A percentile compares a stretch with the other conserved stretches of the same genome.
Evolutionary conservation across 1,284 basidiomycete genomes (phyloP).

Genomic region (Ceratobasidium sp.): DNA sequence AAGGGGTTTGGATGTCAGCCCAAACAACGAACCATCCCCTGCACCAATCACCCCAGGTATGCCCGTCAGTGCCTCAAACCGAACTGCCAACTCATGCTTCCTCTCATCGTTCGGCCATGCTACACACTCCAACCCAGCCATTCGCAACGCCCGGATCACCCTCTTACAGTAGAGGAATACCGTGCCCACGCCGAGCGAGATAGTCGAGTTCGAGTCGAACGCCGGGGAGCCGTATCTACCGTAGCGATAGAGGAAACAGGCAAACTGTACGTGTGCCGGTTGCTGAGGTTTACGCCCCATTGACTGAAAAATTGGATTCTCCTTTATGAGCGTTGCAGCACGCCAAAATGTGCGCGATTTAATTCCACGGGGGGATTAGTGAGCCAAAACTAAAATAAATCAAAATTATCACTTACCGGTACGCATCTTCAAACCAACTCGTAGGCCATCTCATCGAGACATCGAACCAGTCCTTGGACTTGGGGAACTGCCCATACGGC

Average conservation of each 20-base stretch:
- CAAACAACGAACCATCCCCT: background rate
- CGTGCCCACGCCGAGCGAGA: background rate
- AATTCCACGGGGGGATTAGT: background rate
- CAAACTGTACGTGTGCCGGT: background rate
- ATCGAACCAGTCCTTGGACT: background rate
- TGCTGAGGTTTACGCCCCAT: background rate
- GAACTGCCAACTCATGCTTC: background rate
- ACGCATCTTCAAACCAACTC: background rate
- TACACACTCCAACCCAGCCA: background rate
- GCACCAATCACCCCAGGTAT: background rate
- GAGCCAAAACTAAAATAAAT: background rate
- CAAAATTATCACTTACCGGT: background rate
- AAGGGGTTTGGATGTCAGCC: background rate
- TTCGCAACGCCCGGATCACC: background rate
- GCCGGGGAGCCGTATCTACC: background rate
- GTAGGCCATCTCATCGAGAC: background rate
- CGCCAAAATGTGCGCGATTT: background rate
- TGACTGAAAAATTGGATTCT: conserved; percentile 6
- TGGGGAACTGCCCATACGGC: background rate
- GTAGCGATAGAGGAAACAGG: background rate
- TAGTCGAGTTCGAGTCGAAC: background rate
- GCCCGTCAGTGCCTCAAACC: background rate
- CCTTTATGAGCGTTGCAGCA: background rate
- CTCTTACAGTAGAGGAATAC: background rate
- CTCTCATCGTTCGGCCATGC: conserved; percentile 2